Base-by-base conservation (phyloP, 2,329 filamentous ascomycete species). In the Botrytis byssoidea region DNA sequence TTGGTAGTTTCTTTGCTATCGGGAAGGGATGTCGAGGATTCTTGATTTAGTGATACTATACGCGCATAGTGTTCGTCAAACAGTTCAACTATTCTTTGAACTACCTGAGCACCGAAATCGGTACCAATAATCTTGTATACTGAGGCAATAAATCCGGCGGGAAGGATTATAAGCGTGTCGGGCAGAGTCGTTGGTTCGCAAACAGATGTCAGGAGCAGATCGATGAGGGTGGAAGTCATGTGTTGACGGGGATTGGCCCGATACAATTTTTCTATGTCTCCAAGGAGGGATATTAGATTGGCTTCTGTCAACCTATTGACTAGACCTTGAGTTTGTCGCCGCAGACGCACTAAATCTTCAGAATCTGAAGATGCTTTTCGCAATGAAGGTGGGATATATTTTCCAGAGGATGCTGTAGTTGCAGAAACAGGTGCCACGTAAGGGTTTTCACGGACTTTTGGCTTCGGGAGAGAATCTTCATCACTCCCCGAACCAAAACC, bases 231-330 rank as follows among this genome's bases (percentile, higher is more conserved):
- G 1, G 92, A 91, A 0, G 94, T 97, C 64, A 98, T 94, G 79
- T 95, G 90, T 75, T 96, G 93, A n/a, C 96, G 90, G 0, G 96
- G 91, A 77, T 97, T 90, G 60, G 91, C 90, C 72, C 91, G 88
- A 81, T 98, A 99, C 1, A 98, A 85, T 75, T 91, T 90, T 80
- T 97, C 94, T 46, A 97, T 87, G 29, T 97, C 92, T 61, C 88
- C 88, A 5, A 98, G 84, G 71, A 98, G 97, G 2, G 93, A 92
- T 9, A 97, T 83, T 76, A 99, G 86, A 78, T 96, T 98, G 55
- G 94, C 90, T 80, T 98, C 95, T 0, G 96, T 98, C 46, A 99
- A 86, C 80, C 95, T 92, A 82, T 99, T 99, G 80, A 99, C 88
- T 29, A 96, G 87, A 80, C 96, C 95, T 81, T 98, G 94, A 0